Base-by-base conservation (phyloP, 2,329 filamentous ascomycete species). In the Exserohilum rostratum region DNA sequence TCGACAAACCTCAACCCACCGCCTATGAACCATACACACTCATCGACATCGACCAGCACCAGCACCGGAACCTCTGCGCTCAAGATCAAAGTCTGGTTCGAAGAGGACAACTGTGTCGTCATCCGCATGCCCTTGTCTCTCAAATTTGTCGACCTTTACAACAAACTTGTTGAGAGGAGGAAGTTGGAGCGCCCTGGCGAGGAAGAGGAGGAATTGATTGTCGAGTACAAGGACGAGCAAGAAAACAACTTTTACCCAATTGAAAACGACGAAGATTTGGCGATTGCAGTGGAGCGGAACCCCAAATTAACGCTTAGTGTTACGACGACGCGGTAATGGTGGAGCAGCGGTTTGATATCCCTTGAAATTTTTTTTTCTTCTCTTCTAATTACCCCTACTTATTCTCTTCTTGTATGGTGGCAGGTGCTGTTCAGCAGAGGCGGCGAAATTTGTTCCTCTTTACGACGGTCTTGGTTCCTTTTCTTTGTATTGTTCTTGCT, bases 41-140 rank as follows among this genome's bases (percentile, higher is more conserved):
- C 72, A 6, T 64, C 68, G 15, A 42, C 74, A 6, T 76, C 73
- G 2, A 71, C 75, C 39, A 60, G 60, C 9, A 73, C 74, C 10
- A 62, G 55, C 31, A 68, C 65, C 1, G 65, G 65, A 11, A 55
- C 67, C 53, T 68, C 70, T 9, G 75, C 77, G 1, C 69, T 97
- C 80, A 98, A 97, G 76, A 90, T 98, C 73, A 98, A 98, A 78
- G 89, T 97, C 49, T 95, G 90, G 79, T 97, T 91, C 79, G 90
- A 93, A 54, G 73, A 79, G 62, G 89, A 93, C 57, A 93, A 97
- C 64, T 86, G 96, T 52, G 93, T 97, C 63, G 90, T 95, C 39
- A 92, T 99, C 67, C 88, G 93, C 30, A 91, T 98, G 50, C 89
- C 93, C 0, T 84, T 84, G 1, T 90, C 96, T 50, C 91, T 96